Base-by-base conservation (phyloP, 768 basidiomycete species). In the Kwoniella newhampshirensis region DNA sequence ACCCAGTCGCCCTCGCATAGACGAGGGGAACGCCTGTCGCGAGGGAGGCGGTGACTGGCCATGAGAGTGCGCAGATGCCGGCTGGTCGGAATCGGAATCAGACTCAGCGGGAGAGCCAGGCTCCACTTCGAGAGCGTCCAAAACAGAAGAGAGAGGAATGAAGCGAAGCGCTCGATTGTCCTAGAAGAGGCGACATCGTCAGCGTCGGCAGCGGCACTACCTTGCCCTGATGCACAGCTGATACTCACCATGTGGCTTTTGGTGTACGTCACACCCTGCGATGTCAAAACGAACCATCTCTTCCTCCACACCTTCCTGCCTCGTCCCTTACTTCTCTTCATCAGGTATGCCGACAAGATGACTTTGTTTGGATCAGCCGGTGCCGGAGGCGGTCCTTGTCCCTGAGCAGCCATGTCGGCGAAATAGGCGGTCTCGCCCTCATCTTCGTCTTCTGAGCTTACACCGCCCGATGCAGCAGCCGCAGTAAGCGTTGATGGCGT, bases 251-350 rank as follows among this genome's bases (percentile, higher is more conserved):
- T 98, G 79, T 99, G 96, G 74, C 87, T 92, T 46, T 85, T 85
- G 9, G 85, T 86, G 79, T 99, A 99, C 32, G 90, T 79, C 51
- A 99, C 78, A 71, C 86, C 88, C 68, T 91, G 89, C 36, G 86
- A 85, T 36, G 86, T 91, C n/a, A 99, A 80, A 35, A 89, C 86
- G 68, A 99, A 98, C 94, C 93, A 98, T 26, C 96, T 80, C 77
- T 99, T 98, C 54, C 91, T 83, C 96, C 96, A 99, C 64, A 85
- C 89, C 67, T 88, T 87, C 70, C 94, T 84, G 65, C 93, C 91
- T 41, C 87, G 86, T 25, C 91, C 92, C 75, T 91, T 92, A 36
- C 62, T 63, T 36, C 68, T 50, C 72, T 98, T 98, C 88, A 93
- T 91, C 60, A 99, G 80, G 76, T 98, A 99, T 1, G 92, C 91